Conservation (phyloP, 2,329 filamentous ascomycete genomes). For the Sphaerulina populicola region DNA sequence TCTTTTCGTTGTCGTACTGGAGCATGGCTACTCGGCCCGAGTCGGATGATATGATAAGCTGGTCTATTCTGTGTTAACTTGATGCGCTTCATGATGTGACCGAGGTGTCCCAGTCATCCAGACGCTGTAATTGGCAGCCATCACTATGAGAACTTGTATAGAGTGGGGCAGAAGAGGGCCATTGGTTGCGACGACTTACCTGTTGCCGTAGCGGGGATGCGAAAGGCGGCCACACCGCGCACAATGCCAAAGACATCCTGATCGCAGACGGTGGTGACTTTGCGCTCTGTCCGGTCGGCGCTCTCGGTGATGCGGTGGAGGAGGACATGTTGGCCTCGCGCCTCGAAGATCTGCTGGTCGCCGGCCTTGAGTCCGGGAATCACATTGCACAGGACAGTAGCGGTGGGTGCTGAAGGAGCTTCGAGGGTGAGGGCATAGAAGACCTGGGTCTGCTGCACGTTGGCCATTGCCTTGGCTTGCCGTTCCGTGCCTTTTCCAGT, state of each 20-base stretch:
- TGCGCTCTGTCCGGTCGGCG: slow-evolving; percentile 55
- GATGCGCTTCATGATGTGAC: background rate
- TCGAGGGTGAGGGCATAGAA: slow-evolving; percentile 96
- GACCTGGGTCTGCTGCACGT: slow-evolving; percentile 88
- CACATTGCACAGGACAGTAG: slow-evolving; percentile 91
- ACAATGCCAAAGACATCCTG: slow-evolving; percentile 97
- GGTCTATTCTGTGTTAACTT: slow-evolving; percentile 53
- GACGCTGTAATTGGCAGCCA: slow-evolving; percentile 22
- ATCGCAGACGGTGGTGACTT: slow-evolving; percentile 74
- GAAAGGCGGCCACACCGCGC: slow-evolving; percentile 75
- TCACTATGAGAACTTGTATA: slow-evolving; percentile 40
- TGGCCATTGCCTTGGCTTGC: slow-evolving; percentile 62
- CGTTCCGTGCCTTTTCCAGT: no score
- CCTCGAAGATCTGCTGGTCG: slow-evolving; percentile 95
- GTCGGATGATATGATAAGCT: slow-evolving; percentile 89
- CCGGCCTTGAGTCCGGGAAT: slow-evolving; percentile 63
- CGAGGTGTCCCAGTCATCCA: slow-evolving; percentile 1
- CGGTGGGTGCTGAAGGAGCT: slow-evolving; percentile 77
- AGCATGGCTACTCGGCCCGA: slow-evolving; percentile 90
- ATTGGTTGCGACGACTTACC: slow-evolving; percentile 45
- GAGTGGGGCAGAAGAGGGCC: background rate
- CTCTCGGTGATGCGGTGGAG: slow-evolving; percentile 68
- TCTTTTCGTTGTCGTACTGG: slow-evolving; percentile 79
- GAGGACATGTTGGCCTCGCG: slow-evolving; percentile 79
- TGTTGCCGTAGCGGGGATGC: slow-evolving; percentile 88